Evolutionary conservation across 2,329 filamentous ascomycete species (phyloP), one percentile per base, ranked within the genome.

Genomic region (Aspergillus udagawae): DNA sequence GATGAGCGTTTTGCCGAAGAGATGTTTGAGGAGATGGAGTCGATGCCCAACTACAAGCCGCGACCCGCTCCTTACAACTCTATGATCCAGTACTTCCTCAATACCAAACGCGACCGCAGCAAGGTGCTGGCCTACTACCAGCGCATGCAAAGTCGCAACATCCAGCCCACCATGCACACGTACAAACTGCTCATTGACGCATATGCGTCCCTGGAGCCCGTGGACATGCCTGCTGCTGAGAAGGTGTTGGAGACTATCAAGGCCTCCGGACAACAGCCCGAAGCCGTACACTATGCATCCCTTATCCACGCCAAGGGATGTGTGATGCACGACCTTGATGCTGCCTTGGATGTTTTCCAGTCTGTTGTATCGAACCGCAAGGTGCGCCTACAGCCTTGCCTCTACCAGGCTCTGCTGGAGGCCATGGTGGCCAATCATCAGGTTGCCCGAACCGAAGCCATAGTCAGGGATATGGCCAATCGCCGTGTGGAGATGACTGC

Each of bases 21-120:
- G 76, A 86, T 97, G 67, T 99, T 99, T 70, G 92, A 97, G 70
- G 94, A 99, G 79, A 99, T 99, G 94, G 94, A 99, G 80, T 86
- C 88, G 49, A 96, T 96, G 88, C 89, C 92, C 56, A 99, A 99
- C 80, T 99, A 99, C 84, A 97, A 97, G 81, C 91, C 94, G 44
- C 89, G 94, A 9, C 92, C 94, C 27, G 94, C 94, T 25, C 94
- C 94, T 0, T 99, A 99, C 82, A 97, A 99, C 81, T 96, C 91
- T 76, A 90, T 99, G 87, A 99, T 99, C 86, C 94, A 99, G 73
- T 97, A 96, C 79, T 99, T 97, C 84, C 82, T 97, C 65, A 96
- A 91, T 56, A 97, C 93, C 55, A 97, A 97, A 84, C 91, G 92
- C 53, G 93, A 99, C 75, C 93, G 94, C 78, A 79, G 82, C 74